Evolutionary conservation across 495 filamentous ascomycete species (phyloP), one percentile per base, ranked within the genome.

Genomic region (Aspergillus kassunensis): DNA sequence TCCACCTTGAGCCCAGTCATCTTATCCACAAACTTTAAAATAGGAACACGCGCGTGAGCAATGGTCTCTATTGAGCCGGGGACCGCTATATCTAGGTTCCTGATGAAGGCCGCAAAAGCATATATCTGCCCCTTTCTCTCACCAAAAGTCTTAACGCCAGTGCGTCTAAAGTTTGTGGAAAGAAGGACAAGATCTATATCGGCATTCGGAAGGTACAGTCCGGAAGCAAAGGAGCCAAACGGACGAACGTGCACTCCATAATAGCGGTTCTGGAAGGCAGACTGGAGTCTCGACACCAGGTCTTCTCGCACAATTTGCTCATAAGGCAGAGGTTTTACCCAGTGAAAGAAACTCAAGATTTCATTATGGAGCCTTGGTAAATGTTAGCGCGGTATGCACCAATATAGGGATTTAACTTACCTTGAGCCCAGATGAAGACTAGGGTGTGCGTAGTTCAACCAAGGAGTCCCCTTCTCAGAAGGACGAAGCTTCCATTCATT

Each of bases 111-210:
- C 6, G 67, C 66, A 50, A 93, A 80, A 6, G 66, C 67, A 44
- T 73, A 76, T 23, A 82, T 74, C 42, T 75, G 68, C 0, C 61
- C 66, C 15, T 67, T 74, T 21, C 59, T 61, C 44, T 78, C 72
- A 24, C 76, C 72, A 31, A 79, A 73, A 3, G 59, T 64, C 44
- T 64, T 74, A 6, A 57, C 49, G 3, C 76, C 75, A 20, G 60
- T 61, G 0, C 67, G 57, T 8, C 75, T 65, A 59, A 80, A 91
- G n/a, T 60, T 61, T 0, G 79, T 62, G 0, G 91, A 93, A 29
- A 91, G 76, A n/a, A 91, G 71, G 3, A 95, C 92, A 29, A 97
- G 71, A 65, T 98, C 93, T 76, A 98, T 91, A 67, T 98, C 93
- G 4, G 84, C 88, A 1, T 84, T 93, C 0, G 93, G 93, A 4